These are phyloP conservation scores for Tuber umbilicatum DNA, from an alignment of 495 filamentous ascomycete genomes.

Conservation along the genomic window DNA sequence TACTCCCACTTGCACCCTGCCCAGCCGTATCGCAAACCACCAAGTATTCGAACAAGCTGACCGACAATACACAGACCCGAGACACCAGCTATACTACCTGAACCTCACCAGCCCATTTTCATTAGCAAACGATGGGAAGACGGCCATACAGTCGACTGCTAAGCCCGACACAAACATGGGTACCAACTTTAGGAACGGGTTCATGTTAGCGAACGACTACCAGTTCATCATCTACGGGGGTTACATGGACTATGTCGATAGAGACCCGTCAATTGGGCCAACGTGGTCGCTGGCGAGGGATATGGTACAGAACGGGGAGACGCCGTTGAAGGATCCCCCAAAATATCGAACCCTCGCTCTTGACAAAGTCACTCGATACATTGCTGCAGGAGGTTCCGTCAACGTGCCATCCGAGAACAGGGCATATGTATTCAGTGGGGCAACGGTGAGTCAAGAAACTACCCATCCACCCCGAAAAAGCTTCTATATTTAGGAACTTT, in stretches of 20 bases:
- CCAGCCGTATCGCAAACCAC: neutral
- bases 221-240: constrained; percentile 55
- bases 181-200: constrained; percentile 57
- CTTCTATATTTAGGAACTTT: neutral
- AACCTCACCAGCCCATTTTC: constrained; percentile 56
- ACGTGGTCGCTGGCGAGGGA: constrained; percentile 46
- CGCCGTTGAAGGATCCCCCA: constrained; percentile 47
- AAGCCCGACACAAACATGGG: constrained; percentile 43
- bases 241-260: constrained; percentile 34
- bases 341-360: constrained; percentile 32
- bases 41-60: constrained; percentile 1
- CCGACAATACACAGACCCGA: constrained; percentile 44
- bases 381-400: constrained; percentile 58
- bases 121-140: constrained; percentile 48
- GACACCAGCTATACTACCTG: constrained; percentile 50
- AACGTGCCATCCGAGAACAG: constrained; percentile 65
- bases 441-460: constrained; percentile 23
- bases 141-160: constrained; percentile 34
- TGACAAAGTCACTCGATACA: constrained; percentile 52
- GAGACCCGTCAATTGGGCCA: constrained; percentile 38
- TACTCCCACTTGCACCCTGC: constrained; percentile 11
- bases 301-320: constrained; percentile 44
- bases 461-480: neutral
- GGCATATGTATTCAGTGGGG: constrained; percentile 65
- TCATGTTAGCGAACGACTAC: constrained; percentile 59